Percentiles rank a stretch among this genome's conserved stretches.
Conservation (phyloP, 1,139 yeast genomes). For the Entelexis sorbosivorans region DNA sequence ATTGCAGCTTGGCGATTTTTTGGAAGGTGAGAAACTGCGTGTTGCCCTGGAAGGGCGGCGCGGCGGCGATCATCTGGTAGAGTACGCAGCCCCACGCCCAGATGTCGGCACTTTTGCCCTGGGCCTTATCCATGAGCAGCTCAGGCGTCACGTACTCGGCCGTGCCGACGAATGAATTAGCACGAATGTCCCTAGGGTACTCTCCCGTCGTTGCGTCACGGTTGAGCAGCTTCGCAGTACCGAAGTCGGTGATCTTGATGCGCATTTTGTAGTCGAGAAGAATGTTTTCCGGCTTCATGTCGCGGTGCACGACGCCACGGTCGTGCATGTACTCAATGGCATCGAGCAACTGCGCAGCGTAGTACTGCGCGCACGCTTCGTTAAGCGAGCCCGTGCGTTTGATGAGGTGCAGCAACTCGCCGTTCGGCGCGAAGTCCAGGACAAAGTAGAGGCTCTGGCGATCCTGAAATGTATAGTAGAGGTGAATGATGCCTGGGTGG, state of each 20-base stretch:
- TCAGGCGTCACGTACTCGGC: slow-evolving; percentile 92
- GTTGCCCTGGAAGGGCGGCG: slow-evolving; percentile 93
- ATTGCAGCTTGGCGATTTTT: slow-evolving; percentile 75
- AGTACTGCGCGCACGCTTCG: slow-evolving; percentile 65
- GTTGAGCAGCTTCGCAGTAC: slow-evolving; percentile 79
- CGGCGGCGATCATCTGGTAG: slow-evolving; percentile 86
- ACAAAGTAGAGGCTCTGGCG: slow-evolving; percentile 80
- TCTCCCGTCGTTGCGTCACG: slow-evolving; percentile 24
- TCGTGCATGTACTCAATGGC: slow-evolving; percentile 75
- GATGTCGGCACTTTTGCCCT: slow-evolving; percentile 80
- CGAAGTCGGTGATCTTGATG: slow-evolving; percentile 91
- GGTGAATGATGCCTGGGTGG: slow-evolving; percentile 77
- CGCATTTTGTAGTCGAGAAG: slow-evolving; percentile 70
- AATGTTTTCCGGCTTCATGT: slow-evolving; percentile 83
- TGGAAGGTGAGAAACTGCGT: slow-evolving; percentile 93
- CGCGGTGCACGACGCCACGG: slow-evolving; percentile 84
- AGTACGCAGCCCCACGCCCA: slow-evolving; percentile 97
- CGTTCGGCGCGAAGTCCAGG: slow-evolving; percentile 83
- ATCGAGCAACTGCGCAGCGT: slow-evolving; percentile 69
- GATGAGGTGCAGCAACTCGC: slow-evolving; percentile 72
- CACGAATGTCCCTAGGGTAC: slow-evolving; percentile 46
- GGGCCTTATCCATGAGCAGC: slow-evolving; percentile 64
- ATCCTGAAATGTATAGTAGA: slow-evolving; percentile 91
- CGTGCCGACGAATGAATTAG: slow-evolving; percentile 81
- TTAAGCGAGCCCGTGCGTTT: slow-evolving; percentile 68